phyloP scores from a whole-genome alignment of 768 basidiomycete genomes.

The Lyophyllum atratum region DNA sequence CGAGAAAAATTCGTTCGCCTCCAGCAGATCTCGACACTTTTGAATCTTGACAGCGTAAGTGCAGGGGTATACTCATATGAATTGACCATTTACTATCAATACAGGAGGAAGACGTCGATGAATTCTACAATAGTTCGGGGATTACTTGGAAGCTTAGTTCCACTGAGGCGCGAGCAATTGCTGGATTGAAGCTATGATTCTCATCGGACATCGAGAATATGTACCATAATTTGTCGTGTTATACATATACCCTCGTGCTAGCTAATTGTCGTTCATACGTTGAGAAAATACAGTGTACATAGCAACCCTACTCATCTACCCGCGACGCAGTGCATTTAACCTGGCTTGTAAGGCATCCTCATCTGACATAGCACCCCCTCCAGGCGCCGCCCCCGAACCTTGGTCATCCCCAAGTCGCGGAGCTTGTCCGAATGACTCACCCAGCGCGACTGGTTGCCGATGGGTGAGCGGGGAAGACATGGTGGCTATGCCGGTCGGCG shows the following conservation, averaged over 20 bases:
- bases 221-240: not conserved
- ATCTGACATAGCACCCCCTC: constrained; percentile 56
- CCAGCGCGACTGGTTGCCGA: constrained; percentile 84
- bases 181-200: constrained; percentile 53
- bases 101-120: constrained; percentile 92
- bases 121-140: constrained; percentile 92
- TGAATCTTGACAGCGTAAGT: constrained; percentile 83
- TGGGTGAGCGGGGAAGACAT: constrained; percentile 59
- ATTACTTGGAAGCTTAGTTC: constrained; percentile 84
- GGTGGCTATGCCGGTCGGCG: constrained; percentile 72
- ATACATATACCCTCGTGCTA: not conserved
- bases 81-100: not conserved
- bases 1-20: constrained; percentile 90
- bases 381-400: constrained; percentile 37
- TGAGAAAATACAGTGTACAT: constrained; percentile 12
- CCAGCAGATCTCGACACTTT: constrained; percentile 89
- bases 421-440: constrained; percentile 54
- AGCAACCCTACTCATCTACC: constrained; percentile 35
- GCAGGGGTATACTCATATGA: not conserved
- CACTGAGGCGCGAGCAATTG: constrained; percentile 74
- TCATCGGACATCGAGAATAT: not conserved
- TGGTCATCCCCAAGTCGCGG: constrained; percentile 28
- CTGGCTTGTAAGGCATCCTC: constrained; percentile 95
- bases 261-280: not conserved
- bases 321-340: constrained; percentile 83